Percentiles rank a stretch among this genome's conserved stretches.
phyloP scores from a whole-genome alignment of 2,329 filamentous ascomycete genomes.

The Botrytis elliptica region DNA sequence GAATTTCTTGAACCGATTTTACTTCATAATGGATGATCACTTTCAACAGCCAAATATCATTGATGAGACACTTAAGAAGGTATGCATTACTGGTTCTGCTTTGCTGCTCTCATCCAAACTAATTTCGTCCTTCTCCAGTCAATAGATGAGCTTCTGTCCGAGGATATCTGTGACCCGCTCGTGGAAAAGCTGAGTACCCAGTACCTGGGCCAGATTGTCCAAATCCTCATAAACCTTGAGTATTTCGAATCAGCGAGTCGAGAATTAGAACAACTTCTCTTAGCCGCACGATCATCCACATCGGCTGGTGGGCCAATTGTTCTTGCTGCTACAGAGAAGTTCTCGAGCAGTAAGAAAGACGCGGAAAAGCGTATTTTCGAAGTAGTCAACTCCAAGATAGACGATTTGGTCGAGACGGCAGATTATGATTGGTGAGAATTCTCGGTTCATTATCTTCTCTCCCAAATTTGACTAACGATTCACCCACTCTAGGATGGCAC shows the following conservation, averaged over 20 bases:
- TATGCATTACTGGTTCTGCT: constrained; percentile 39
- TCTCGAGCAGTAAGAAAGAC: constrained; percentile 87
- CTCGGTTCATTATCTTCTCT: neutral
- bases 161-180: constrained; percentile 87
- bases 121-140: constrained; percentile 51
- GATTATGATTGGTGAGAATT: constrained; percentile 85
- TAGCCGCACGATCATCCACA: constrained; percentile 77
- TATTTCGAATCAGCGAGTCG: constrained; percentile 93
- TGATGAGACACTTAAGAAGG: constrained; percentile 83
- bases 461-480: constrained; percentile 20
- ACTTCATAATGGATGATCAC: constrained; percentile 95
- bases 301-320: constrained; percentile 78
- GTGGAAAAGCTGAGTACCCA: constrained; percentile 87
- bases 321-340: constrained; percentile 80
- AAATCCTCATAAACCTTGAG: constrained; percentile 96
- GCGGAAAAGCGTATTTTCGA: constrained; percentile 98
- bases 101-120: neutral
- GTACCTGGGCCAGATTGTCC: constrained; percentile 95
- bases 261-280: constrained; percentile 83
- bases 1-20: constrained; percentile 97
- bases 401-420: constrained; percentile 93
- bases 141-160: constrained; percentile 89
- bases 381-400: constrained; percentile 97
- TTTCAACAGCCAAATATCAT: constrained; percentile 89
- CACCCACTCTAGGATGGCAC: constrained; percentile 49